phyloP scores from a whole-genome alignment of 176 grass and related monocot species.

The Oryza nivara region DNA sequence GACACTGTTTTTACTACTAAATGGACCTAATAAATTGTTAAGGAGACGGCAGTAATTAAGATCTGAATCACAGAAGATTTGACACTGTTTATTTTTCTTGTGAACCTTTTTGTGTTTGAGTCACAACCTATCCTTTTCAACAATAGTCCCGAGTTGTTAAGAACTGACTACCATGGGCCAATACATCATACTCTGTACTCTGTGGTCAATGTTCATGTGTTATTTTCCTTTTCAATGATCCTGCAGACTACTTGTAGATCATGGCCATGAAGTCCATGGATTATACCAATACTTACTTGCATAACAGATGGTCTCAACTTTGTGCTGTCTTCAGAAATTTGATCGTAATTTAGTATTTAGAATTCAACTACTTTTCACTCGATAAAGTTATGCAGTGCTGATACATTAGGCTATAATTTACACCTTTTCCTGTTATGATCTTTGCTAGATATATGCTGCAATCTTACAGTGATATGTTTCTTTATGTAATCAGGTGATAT shows the following conservation, averaged over 20 bases:
- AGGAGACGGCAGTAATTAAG: neutral
- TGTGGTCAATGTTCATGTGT: neutral
- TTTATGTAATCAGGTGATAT: slow-evolving; percentile 69
- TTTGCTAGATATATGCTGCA: neutral
- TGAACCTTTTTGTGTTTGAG: neutral
- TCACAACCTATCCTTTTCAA: neutral
- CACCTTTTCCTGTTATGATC: neutral
- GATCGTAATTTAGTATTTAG: neutral
- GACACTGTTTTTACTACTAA: neutral
- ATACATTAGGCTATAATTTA: neutral
- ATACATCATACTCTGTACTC: neutral
- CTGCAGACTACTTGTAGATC: slow-evolving; percentile 2
- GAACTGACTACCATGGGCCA: neutral
- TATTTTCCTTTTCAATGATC: neutral
- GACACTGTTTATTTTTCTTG: neutral
- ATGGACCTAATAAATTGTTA: neutral
- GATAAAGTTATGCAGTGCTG: neutral
- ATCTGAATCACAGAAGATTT: neutral
- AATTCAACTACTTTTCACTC: neutral
- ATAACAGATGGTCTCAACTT: neutral
- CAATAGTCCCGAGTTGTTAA: neutral
- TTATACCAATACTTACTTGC: neutral
- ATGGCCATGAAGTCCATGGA: neutral
- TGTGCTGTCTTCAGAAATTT: neutral
- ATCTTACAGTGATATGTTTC: slow-evolving; percentile 24